A percentile compares a stretch with the other conserved stretches of the same genome.
These are phyloP conservation scores for Lentithecium fluviatile DNA, from an alignment of 495 filamentous ascomycete genomes.

Conservation along the genomic window DNA sequence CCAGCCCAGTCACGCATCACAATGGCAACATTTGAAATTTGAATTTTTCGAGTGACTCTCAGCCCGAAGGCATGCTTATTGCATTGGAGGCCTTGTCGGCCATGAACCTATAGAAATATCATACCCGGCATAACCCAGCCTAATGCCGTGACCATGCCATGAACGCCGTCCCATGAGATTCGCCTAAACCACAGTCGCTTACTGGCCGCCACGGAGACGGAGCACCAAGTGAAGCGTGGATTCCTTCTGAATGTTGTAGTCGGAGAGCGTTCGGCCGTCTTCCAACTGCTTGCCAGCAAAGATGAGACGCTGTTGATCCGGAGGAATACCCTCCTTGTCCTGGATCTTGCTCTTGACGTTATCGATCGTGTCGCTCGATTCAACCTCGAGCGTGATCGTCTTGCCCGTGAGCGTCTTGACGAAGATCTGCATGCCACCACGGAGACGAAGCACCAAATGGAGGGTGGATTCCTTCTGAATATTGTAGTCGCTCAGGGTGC, in stretches of 20 bases:
- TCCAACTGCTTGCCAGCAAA: constrained; percentile 56
- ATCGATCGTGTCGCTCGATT: constrained; percentile 87
- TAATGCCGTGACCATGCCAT: constrained; percentile 11
- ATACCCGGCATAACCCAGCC: constrained; percentile 9
- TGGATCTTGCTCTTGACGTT: constrained; percentile 93
- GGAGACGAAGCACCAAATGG: constrained; percentile 92
- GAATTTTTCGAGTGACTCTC: too few relatives aligned
- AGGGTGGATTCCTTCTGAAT: constrained; percentile 99
- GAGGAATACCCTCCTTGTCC: constrained; percentile 99
- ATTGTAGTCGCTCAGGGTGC: constrained; percentile 97
- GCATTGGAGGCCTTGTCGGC: constrained; percentile 17
- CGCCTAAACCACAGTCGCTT: constrained; percentile 9
- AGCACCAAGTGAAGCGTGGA: constrained; percentile 49
- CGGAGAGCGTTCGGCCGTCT: constrained; percentile 94
- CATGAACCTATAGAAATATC: constrained; percentile 24
- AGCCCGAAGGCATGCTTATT: constrained; percentile 32
- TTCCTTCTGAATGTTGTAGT: constrained; percentile 99
- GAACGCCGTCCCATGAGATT: constrained; percentile 28
- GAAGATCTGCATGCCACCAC: constrained; percentile 97
- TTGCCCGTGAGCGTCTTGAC: constrained; percentile 92
- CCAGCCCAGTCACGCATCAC: too few relatives aligned
- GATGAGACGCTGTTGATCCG: constrained; percentile 77
- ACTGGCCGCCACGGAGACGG: constrained; percentile 53
- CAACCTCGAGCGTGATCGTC: constrained; percentile 89
- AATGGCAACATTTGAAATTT: too few relatives aligned